phyloP scores from a whole-genome alignment of 2,329 filamentous ascomycete species.

The Cladosporium sp. region DNA sequence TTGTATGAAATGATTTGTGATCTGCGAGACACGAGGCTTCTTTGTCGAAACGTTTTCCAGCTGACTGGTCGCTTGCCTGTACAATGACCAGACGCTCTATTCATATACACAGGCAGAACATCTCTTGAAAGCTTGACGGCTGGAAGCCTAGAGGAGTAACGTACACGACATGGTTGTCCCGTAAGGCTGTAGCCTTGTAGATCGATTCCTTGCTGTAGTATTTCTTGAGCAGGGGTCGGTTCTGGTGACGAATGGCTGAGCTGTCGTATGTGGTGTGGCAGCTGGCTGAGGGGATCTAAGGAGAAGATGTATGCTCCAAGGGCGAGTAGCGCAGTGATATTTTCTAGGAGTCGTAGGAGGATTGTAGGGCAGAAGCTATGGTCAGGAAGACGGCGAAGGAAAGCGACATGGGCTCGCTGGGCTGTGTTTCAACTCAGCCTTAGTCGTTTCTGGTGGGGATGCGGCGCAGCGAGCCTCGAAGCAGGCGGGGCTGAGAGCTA shows the following conservation, averaged over 20 bases:
- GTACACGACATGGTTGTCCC: conserved; percentile 11
- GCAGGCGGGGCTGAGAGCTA: neutral
- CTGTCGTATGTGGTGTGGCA: neutral
- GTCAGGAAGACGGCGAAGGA: neutral
- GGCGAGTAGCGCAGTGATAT: neutral
- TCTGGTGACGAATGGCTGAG: conserved; percentile 1
- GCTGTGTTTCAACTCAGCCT: conserved; percentile 10
- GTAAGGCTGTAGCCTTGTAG: conserved; percentile 1
- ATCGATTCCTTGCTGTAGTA: neutral
- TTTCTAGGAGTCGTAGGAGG: neutral
- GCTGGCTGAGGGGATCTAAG: neutral
- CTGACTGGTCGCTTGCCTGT: neutral
- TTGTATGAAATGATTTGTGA: neutral
- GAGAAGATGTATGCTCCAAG: neutral
- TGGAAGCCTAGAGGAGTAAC: neutral
- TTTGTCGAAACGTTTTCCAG: neutral
- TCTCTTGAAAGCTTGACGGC: neutral
- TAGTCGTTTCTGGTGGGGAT: conserved; percentile 3
- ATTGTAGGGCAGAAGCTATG: neutral
- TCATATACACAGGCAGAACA: neutral
- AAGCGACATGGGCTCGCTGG: neutral
- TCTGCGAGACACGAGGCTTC: neutral
- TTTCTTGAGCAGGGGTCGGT: neutral
- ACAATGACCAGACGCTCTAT: neutral
- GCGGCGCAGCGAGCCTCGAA: neutral